These are phyloP conservation scores for Cynanchum wilfordii DNA, from an alignment of 257 asterid genomes.

Conservation along the genomic window DNA sequence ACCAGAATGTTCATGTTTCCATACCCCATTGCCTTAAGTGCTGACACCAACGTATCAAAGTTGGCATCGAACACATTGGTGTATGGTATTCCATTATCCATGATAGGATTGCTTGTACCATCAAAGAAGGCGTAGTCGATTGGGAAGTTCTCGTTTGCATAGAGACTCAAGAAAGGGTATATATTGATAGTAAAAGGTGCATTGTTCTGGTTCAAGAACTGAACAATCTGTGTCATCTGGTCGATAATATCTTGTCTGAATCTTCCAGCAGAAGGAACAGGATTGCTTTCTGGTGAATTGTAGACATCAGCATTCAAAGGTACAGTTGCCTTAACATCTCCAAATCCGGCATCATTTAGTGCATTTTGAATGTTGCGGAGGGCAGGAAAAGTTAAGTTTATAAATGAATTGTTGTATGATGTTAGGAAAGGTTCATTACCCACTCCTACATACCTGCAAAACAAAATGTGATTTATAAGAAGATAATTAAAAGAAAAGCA, in stretches of 20 bases:
- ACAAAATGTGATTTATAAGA: neutral
- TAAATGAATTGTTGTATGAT: constrained; percentile 35
- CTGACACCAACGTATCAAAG: constrained; percentile 37
- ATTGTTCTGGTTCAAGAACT: constrained; percentile 32
- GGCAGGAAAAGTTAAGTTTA: constrained; percentile 40
- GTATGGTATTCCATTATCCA: constrained; percentile 28
- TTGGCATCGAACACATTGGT: constrained; percentile 45
- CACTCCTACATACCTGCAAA: constrained; percentile 40
- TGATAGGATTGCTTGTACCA: constrained; percentile 28
- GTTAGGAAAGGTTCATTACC: constrained; percentile 46
- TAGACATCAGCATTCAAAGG: constrained; percentile 46
- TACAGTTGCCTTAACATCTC: constrained; percentile 37
- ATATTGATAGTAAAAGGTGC: constrained; percentile 42
- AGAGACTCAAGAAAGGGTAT: constrained; percentile 44
- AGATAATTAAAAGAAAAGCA: neutral
- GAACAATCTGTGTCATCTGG: constrained; percentile 40
- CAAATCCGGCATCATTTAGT: constrained; percentile 34
- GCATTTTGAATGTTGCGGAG: constrained; percentile 41
- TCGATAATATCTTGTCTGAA: constrained; percentile 31
- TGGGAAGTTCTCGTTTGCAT: constrained; percentile 35
- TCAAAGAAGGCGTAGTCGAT: constrained; percentile 45
- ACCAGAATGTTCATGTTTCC: constrained; percentile 33
- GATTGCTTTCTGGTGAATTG: constrained; percentile 26
- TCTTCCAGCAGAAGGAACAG: constrained; percentile 41
- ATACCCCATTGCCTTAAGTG: constrained; percentile 32